Evolutionary conservation across 495 filamentous ascomycete genomes (phyloP).

Genomic region (Aspergillus incahuasiensis): DNA sequence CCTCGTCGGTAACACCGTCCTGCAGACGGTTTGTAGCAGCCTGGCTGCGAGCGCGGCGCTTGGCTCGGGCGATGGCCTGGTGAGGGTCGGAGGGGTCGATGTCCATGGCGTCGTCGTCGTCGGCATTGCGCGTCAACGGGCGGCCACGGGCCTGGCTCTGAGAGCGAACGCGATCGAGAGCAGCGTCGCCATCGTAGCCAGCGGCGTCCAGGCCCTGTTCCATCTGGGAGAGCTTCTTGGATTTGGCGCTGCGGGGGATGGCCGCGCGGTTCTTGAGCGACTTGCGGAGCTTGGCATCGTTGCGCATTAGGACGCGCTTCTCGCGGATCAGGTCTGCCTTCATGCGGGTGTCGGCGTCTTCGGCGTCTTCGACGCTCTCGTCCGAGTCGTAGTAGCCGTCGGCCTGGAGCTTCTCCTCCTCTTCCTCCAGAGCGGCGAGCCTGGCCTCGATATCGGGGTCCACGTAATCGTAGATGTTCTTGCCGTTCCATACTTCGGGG

Average conservation of each 20-base stretch:
- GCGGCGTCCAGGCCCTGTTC: slow-evolving; percentile 76
- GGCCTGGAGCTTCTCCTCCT: slow-evolving; percentile 85
- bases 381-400: slow-evolving; percentile 76
- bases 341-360: slow-evolving; percentile 77
- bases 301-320: slow-evolving; percentile 81
- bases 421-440: slow-evolving; percentile 83
- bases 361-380: slow-evolving; percentile 68
- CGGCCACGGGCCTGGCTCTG: slow-evolving; percentile 63
- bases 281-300: slow-evolving; percentile 88
- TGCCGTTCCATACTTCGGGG: slow-evolving; percentile 86
- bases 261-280: slow-evolving; percentile 91
- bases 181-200: slow-evolving; percentile 75
- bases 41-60: slow-evolving; percentile 74
- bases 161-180: slow-evolving; percentile 65
- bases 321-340: slow-evolving; percentile 95
- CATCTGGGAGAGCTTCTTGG: slow-evolving; percentile 78
- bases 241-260: slow-evolving; percentile 71
- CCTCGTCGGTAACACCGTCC: slow-evolving; percentile 58
- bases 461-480: slow-evolving; percentile 95
- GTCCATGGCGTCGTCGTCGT: slow-evolving; percentile 75
- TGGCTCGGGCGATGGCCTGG: slow-evolving; percentile 64
- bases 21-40: slow-evolving; percentile 71
- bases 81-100: slow-evolving; percentile 58
- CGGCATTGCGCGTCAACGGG: slow-evolving; percentile 35
- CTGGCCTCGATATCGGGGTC: slow-evolving; percentile 95